Base-by-base conservation (phyloP, 129 eudicot species). In the Lactuca saligna region DNA sequence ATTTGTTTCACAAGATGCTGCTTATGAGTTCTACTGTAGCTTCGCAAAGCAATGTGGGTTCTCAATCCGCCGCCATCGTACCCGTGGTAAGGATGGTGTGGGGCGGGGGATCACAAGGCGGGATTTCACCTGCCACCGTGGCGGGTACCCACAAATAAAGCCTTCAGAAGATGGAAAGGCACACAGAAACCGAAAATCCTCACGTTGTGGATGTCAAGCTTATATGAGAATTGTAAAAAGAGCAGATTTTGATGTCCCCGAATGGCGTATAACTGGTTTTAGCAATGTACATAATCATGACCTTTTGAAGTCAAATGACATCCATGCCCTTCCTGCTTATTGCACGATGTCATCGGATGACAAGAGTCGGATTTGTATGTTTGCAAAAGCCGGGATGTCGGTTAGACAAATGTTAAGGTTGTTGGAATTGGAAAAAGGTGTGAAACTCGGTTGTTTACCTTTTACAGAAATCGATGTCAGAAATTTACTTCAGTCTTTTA, bases 181-280 rank as follows among this genome's bases (percentile, higher is more conserved):
- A 39, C 97, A 87, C 69, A 85, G 95, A 79, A 91, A 91, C 70
- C 65, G 97, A 8, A 91, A 81, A 56, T 91, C 97, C 66, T 81
- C 95, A 5, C 89, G 97, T 53, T 91, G 97, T 75, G 97, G 95
- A 31, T 91, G 97, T 54, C 91, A 87, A 74, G 95, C 97, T 4
- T 87, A 85, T 75, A 85, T 91, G 90, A 67, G 97, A 57, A 87
- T 90, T 8, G 89, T 85, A 41, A 85, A 79, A 54, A 77, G 91
- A 71, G 85, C 86, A 4, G 95, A 87, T 75, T 87, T 85, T 20
- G 84, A 85, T 63, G 90, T 87, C 54, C 92, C 97, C 7, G 97
- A 91, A 79, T 91, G 97, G 97, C 89, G 97, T 11, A 81, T 91
- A 42, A 91, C 91, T 8, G 90, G 97, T 71, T 87, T 87, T 65